Evolutionary conservation across 2,329 filamentous ascomycete genomes (phyloP), one percentile per base, ranked within the genome.

Genomic region (Stachybotrys echinatus): DNA sequence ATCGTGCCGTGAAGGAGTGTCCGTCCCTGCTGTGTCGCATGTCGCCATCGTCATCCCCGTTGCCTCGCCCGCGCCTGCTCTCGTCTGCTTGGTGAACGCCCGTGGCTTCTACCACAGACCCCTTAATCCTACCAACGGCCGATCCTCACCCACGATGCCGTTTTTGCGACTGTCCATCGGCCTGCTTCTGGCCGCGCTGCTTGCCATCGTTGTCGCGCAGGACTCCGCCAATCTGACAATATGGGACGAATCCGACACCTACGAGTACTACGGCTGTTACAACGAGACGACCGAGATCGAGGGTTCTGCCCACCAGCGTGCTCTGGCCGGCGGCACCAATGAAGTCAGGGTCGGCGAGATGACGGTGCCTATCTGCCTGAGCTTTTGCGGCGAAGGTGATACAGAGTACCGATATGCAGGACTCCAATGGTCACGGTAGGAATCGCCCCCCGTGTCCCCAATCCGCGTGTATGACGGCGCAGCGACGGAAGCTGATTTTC

Each of bases 261-360:
- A 80, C 65, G 54, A 49, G 17, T 83, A 83, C 63, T 60, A 65
- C n/a, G 80, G 80, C 50, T 84, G 81, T 67, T 83, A 67, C 66
- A 80, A 80, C 56, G 80, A 84, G 60, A 81, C 79, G 2, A 74
- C 70, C n/a, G 66, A 67, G 38, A 58, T 77, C 14, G 52, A 63
- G 14, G 63, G 65, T 52, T 70, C 75, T 5, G 67, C 67, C 23
- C 44, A 61, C 52, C 45, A 72, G 70, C 57, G 77, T 71, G 77
- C 80, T 17, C 67, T 84, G 5, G 55, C 64, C 19, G 71, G 67
- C 43, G 74, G 74, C 44, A 60, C 59, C 44, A 68, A 69, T 54
- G 61, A 70, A 50, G 69, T 73, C 39, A 54, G 60, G 17, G 59
- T 67, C 10, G 74, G 70, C 48, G 65, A 65, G 53, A 78, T 83